Evolutionary conservation across 202 grass and related monocot species (phyloP).

Genomic region (Brachypodium distachyon): DNA sequence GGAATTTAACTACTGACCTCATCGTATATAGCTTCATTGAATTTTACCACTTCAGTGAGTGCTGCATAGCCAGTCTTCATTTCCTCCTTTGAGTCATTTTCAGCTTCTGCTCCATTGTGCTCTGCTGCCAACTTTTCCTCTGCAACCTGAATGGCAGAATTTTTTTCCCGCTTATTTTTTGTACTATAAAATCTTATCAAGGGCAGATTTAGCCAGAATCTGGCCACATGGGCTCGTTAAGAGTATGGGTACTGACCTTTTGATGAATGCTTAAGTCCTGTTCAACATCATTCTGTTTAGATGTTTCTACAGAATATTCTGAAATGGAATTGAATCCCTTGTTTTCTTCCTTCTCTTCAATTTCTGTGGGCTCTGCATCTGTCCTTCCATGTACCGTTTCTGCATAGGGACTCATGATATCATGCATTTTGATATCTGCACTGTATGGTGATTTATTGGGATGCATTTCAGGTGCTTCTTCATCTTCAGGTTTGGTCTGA

Average conservation of each 20-base stretch:
- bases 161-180: background rate
- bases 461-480: background rate
- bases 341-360: slow-evolving; percentile 15
- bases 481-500: slow-evolving; percentile 7
- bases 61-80: background rate
- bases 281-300: slow-evolving; percentile 14
- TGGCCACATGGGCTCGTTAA: background rate
- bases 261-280: slow-evolving; percentile 21
- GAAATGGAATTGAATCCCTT: slow-evolving; percentile 6
- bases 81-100: slow-evolving; percentile 10
- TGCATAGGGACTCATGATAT: background rate
- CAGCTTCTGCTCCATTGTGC: slow-evolving; percentile 5
- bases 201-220: background rate
- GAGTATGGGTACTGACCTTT: slow-evolving; percentile 25
- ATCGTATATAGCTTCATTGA: slow-evolving; percentile 9
- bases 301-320: slow-evolving; percentile 9
- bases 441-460: slow-evolving; percentile 6
- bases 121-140: slow-evolving; percentile 25
- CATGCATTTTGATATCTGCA: slow-evolving; percentile 7
- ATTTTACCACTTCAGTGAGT: background rate
- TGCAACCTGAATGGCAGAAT: slow-evolving; percentile 29
- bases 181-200: background rate
- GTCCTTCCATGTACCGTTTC: slow-evolving; percentile 1
- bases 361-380: slow-evolving; percentile 20
- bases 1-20: slow-evolving; percentile 36